Base-by-base conservation (phyloP, 2,329 filamentous ascomycete species). In the Diaporthe nobilis region DNA sequence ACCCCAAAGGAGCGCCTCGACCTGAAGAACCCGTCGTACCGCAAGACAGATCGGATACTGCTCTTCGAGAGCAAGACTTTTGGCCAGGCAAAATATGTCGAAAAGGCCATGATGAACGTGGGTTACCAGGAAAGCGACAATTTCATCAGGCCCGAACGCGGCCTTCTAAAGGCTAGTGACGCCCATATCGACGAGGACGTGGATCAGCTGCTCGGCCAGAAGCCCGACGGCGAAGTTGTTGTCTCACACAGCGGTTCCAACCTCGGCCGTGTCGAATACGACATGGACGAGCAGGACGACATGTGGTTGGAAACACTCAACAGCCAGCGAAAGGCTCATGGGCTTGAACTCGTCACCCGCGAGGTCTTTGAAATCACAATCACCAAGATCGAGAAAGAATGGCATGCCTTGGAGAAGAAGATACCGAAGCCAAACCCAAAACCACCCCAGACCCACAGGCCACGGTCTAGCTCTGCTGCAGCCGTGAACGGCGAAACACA, bases 241-340 rank as follows among this genome's bases (percentile, higher is more conserved):
- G 83, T 84, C 53, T 63, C 75, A 9, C 81, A 82, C 53, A 85
- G 87, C 6, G 85, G 85, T 49, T 86, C 85, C 71, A 87, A 87
- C 25, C 90, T 97, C 53, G 95, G 95, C 17, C 92, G 95, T 74
- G 97, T 99, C 28, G 97, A 99, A 83, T 99, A 99, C 83, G 97
- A 99, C 83, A 99, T 99, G 97, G 97, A 99, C 82, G 97, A 99
- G 85, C 97, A 99, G 82, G 97, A 99, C 83, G 95, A 98, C 79
- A 95, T 96, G 86, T 99, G 97, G 97, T 87, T 99, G 37, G 94
- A 97, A 79, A 91, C 92, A 53, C 92, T 96, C 82, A 99, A 99
- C 80, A 86, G 87, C 17, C 92, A 94, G 80, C 92, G 97, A 75
- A 94, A 92, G 82, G 89, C 90, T 34, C 91, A 94, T 79, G 92